These are phyloP conservation scores for Termitomyces eurrhizus DNA, from an alignment of 768 basidiomycete species.

Conservation along the genomic window DNA sequence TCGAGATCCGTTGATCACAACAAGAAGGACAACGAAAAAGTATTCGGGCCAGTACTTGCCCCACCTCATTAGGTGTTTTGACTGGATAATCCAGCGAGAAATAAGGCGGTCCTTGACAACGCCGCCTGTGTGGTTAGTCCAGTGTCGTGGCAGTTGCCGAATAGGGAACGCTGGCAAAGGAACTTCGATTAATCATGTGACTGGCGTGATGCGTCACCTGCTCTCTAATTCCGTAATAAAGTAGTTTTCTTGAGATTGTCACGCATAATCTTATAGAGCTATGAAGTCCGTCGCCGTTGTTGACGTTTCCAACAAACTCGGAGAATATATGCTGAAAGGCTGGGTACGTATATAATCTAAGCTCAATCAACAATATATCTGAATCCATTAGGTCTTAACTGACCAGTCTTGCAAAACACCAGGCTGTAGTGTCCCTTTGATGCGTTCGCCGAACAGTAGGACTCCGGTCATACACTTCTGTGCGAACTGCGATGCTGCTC, in stretches of 20 bases:
- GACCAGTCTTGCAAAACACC: constrained; percentile 55
- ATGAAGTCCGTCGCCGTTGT: constrained; percentile 43
- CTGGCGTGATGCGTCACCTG: not conserved
- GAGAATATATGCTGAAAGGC: constrained; percentile 72
- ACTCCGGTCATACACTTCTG: constrained; percentile 51
- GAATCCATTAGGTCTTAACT: constrained; percentile 50
- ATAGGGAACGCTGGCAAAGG: not conserved
- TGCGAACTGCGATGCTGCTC: constrained; percentile 53
- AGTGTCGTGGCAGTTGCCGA: constrained; percentile 28
- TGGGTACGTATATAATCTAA: constrained; percentile 46
- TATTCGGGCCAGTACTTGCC: constrained; percentile 49
- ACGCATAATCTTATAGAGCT: too few species aligned
- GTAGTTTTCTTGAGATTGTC: not conserved
- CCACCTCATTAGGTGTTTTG: constrained; percentile 41
- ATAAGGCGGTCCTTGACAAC: not conserved
- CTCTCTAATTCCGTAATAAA: not conserved
- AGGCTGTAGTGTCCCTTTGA: constrained; percentile 62
- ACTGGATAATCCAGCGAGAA: constrained; percentile 3
- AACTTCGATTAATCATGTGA: constrained; percentile 6
- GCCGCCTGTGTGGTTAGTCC: not conserved
- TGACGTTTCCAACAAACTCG: constrained; percentile 59
- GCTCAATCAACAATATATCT: not conserved
- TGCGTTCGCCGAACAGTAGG: constrained; percentile 60
- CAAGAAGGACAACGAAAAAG: constrained; percentile 35
- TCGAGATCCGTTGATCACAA: constrained; percentile 31